phyloP scores from a whole-genome alignment of 202 grass and related monocot species.

The Schoenoplectus triqueter region DNA sequence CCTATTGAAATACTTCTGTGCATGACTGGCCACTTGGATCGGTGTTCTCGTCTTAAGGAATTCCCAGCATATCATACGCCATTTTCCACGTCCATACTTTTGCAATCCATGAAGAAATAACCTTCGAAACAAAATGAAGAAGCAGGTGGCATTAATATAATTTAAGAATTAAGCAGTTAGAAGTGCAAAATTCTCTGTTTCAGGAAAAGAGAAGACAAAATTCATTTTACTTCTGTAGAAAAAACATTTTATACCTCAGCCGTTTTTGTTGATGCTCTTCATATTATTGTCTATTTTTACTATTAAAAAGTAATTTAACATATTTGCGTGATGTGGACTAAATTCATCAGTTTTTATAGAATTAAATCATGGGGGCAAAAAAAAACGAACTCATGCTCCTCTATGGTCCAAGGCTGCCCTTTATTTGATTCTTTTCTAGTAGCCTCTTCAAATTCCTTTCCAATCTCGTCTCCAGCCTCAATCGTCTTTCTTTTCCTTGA shows the following conservation, averaged over 20 bases:
- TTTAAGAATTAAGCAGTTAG: neutral
- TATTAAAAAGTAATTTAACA: neutral
- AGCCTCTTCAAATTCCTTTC: neutral
- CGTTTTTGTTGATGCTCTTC: neutral
- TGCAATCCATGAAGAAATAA: constrained; percentile 51
- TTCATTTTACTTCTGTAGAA: neutral
- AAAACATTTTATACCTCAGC: neutral
- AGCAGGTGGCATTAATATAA: neutral
- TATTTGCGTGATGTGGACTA: neutral
- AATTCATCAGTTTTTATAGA: neutral
- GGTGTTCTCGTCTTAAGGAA: constrained; percentile 52
- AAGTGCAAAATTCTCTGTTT: neutral
- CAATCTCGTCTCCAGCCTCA: neutral
- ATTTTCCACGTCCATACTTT: constrained; percentile 45
- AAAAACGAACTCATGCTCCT: constrained; percentile 52
- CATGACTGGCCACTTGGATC: constrained; percentile 58
- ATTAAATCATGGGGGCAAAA: constrained; percentile 8
- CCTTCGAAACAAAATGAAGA: constrained; percentile 26
- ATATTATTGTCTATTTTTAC: neutral
- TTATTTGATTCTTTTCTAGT: constrained; percentile 20
- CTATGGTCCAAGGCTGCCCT: constrained; percentile 43
- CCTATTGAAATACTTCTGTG: constrained; percentile 57
- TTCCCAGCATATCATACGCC: constrained; percentile 46
- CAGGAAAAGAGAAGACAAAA: neutral
- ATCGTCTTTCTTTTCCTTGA: neutral